phyloP scores from a whole-genome alignment of 2,329 filamentous ascomycete genomes.

The Cercospora brassicicola region DNA sequence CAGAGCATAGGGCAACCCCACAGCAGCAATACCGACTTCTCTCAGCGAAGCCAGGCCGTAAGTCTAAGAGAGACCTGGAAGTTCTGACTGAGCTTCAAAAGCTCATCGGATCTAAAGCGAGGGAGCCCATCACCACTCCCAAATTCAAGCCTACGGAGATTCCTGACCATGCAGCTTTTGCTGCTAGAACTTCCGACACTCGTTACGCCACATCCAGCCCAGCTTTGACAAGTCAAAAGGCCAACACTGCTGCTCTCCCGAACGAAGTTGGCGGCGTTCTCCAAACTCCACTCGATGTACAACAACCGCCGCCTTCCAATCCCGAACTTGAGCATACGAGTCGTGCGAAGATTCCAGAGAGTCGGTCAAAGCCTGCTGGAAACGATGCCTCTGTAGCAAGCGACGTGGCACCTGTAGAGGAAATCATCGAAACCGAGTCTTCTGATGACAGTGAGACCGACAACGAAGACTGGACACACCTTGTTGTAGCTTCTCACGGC shows the following conservation, averaged over 20 bases:
- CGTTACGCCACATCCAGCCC: neutral
- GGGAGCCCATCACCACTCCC: neutral
- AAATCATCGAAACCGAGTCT: neutral
- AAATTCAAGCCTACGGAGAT: constrained; percentile 3
- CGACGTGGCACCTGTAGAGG: neutral
- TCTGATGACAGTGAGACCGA: constrained; percentile 7
- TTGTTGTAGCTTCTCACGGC: neutral
- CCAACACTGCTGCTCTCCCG: neutral
- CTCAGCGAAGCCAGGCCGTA: constrained; percentile 11
- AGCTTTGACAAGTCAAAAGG: neutral
- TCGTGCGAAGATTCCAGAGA: neutral
- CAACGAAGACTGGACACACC: constrained; percentile 8
- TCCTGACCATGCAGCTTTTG: neutral
- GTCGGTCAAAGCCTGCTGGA: neutral
- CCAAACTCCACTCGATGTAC: neutral
- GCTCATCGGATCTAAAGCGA: neutral
- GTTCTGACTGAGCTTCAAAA: constrained; percentile 9
- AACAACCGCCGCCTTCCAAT: neutral
- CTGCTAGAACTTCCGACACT: neutral
- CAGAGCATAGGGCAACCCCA: constrained; percentile 9
- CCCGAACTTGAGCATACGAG: neutral
- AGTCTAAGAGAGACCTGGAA: constrained; percentile 14
- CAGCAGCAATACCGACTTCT: constrained; percentile 10
- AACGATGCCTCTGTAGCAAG: neutral
- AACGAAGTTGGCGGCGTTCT: neutral